Conservation (phyloP, 169 alveolate genomes). For the Cryptosporidium andersoni region DNA sequence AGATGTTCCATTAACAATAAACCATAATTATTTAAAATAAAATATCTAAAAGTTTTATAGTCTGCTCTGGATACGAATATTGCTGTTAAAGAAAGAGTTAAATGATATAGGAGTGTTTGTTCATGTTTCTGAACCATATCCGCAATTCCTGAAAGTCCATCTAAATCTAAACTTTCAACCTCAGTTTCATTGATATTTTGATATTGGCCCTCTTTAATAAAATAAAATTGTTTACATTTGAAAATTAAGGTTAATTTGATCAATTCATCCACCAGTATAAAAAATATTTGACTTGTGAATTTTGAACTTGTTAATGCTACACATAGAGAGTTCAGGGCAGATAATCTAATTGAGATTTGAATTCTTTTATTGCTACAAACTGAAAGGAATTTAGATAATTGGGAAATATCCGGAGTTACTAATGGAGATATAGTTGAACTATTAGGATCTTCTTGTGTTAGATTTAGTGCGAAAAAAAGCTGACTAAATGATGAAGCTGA, state of each 20-base stretch:
- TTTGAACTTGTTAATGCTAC: conserved; percentile 41
- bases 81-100: conserved; percentile 46
- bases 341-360: conserved; percentile 38
- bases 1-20: conserved; percentile 16
- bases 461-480: neutral
- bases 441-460: neutral
- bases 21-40: conserved; percentile 13
- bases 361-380: conserved; percentile 43
- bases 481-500: too few relatives aligned
- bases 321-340: conserved; percentile 21
- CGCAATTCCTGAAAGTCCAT: conserved; percentile 2
- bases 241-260: conserved; percentile 13
- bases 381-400: conserved; percentile 27
- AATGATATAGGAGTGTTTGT: conserved; percentile 31
- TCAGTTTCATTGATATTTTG: neutral
- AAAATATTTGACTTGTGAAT: conserved; percentile 19
- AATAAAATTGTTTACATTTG: conserved; percentile 5
- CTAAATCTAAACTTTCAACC: neutral
- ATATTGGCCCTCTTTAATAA: neutral
- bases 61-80: conserved; percentile 46
- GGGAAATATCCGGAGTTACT: conserved; percentile 49
- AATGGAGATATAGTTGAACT: conserved; percentile 15
- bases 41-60: conserved; percentile 7
- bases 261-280: conserved; percentile 17
- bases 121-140: conserved; percentile 31